Conservation (phyloP, 768 basidiomycete species). For the Tephrocybe sp. region DNA sequence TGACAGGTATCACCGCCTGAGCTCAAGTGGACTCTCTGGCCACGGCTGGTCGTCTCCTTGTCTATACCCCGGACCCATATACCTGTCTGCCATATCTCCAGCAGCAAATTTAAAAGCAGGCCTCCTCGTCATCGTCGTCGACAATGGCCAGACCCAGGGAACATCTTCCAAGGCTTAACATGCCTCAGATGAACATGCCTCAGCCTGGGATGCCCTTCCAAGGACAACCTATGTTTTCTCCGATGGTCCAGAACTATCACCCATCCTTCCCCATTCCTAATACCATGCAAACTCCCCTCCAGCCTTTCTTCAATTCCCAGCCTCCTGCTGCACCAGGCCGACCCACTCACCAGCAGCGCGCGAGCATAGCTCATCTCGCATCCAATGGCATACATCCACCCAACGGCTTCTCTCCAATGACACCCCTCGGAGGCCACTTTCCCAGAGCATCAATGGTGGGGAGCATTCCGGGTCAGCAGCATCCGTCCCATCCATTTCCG, state of each 20-base stretch:
- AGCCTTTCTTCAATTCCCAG: slow-evolving; percentile 56
- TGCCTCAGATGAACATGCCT: slow-evolving; percentile 52
- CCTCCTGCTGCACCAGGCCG: slow-evolving; percentile 50
- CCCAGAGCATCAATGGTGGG: slow-evolving; percentile 47
- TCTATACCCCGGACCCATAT: slow-evolving; percentile 8
- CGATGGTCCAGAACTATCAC: slow-evolving; percentile 59
- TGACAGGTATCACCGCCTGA: slow-evolving; percentile 2
- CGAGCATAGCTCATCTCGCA: slow-evolving; percentile 65
- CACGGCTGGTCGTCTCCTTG: neutral
- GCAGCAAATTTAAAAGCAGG: neutral
- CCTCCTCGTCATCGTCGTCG: slow-evolving; percentile 6
- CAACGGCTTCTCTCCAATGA: slow-evolving; percentile 46
- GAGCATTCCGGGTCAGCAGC: slow-evolving; percentile 28
- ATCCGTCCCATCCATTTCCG: slow-evolving; percentile 45
- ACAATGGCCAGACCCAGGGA: slow-evolving; percentile 45
- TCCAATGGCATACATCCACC: slow-evolving; percentile 59
- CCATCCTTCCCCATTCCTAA: slow-evolving; percentile 48
- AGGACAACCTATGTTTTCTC: slow-evolving; percentile 57
- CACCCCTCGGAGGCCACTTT: slow-evolving; percentile 57
- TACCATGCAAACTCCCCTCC: slow-evolving; percentile 71
- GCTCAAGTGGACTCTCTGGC: neutral
- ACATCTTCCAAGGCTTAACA: slow-evolving; percentile 54
- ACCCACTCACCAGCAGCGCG: slow-evolving; percentile 51
- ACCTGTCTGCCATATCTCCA: slow-evolving; percentile 1
- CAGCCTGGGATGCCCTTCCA: slow-evolving; percentile 41